Base-by-base conservation (phyloP, 805 yeast genomes). In the Wickerhamiella australiensis region DNA sequence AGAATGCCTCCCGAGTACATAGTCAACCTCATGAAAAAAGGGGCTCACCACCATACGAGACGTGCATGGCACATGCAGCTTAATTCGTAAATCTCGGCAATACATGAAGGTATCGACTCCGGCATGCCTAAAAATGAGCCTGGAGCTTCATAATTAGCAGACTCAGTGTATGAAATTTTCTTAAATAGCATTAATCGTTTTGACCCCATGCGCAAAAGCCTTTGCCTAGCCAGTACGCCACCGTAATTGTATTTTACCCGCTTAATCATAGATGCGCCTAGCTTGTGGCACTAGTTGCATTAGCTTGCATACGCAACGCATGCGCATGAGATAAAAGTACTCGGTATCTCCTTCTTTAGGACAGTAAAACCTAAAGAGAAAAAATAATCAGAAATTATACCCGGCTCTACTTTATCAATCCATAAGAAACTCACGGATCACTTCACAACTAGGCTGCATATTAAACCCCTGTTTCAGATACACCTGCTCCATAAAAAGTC, bases 31-130 rank as follows among this genome's bases (percentile, higher is more conserved):
- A 12, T 29, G 6, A 29, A 33, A 33, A 33, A 12, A 33, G 38
- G 38, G 38, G 38, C n/a, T 15, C 38, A 33, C 38, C 20, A 31
- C 38, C 38, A 5, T 15, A 33, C 38, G 38, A 33, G 38, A 33
- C 38, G 38, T 33, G 38, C 38, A 33, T 33, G 38, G 38, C 38
- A 33, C 38, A 33, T 33, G 38, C 38, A 33, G 18, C 38, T 33
- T 33, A 33, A 33, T 15, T 33, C 20, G 38, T 17, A 12, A 4
- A 15, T n/a, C 5, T 15, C 20, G 38, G 38, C n/a, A 33, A 18
- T 20, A n/a, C 38, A 29, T 29, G 13, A 11, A n/a, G n/a, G n/a
- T n/a, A n/a, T n/a, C n/a, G n/a, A n/a, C n/a, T n/a, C n/a, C n/a
- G n/a, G n/a, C n/a, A n/a, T n/a, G n/a, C n/a, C n/a, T n/a, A n/a